Base-by-base conservation (phyloP, 1,284 basidiomycete genomes). In the Agaricales sp. region DNA sequence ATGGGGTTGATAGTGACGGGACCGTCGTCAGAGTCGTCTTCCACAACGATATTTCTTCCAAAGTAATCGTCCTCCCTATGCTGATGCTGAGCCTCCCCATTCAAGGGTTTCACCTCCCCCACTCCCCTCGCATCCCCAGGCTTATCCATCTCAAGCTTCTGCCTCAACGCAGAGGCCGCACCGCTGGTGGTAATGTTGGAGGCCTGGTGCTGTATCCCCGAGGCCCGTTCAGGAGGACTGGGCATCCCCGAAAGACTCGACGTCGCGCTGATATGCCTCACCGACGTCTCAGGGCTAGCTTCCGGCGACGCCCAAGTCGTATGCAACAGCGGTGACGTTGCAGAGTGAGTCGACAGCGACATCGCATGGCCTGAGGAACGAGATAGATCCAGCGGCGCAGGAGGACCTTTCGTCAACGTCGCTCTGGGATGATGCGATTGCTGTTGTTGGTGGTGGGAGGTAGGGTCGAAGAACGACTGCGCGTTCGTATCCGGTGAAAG, bases 281-380 rank as follows among this genome's bases (percentile, higher is more conserved):
- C 48, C 6, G 26, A 38, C 16, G 51, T 54, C 2, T 47, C 58
- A 3, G 68, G 63, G 2, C 74, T 72, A 1, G 70, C 66, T 43
- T 65, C 55, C 0, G 74, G 70, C 3, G 74, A 73, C 6, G 67
- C 70, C 66, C 78, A 80, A 1, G 64, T 68, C n/a, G 75, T 71
- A 53, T 77, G 74, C 13, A 79, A 60, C 2, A 78, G 58, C 0
- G 77, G 77, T 2, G 77, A 78, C 16, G 39, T 39, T 54, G 35
- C 22, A 59, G 51, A 46, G 58, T 55, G 16, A 61, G 55, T 52
- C 1, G 54, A 47, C 45, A 51, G 41, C 1, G 54, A 47, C 45
- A 51, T 38, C 8, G 16, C 6, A n/a, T 41, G 19, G 39, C 39
- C 39, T 11, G 39, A 41, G 8, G 39, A 20, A 8, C 8, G 6